These are phyloP conservation scores for Peronospora belbahrii DNA, from an alignment of 352 stramenopile genomes.

Conservation along the genomic window DNA sequence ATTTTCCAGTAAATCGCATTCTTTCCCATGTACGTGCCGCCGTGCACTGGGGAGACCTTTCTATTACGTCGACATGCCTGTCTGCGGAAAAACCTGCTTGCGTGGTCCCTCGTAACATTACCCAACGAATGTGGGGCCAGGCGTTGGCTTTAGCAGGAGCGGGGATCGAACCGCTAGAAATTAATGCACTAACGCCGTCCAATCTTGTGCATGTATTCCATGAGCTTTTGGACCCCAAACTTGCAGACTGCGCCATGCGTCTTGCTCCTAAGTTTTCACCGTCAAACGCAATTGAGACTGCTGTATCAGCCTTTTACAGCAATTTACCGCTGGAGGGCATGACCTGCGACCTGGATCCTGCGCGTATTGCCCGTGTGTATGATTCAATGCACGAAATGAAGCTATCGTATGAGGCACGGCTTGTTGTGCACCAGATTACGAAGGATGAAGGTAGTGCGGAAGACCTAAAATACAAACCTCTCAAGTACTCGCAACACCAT, in stretches of 20 bases:
- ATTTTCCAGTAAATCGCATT: conserved; percentile 32
- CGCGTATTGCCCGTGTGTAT: conserved; percentile 58
- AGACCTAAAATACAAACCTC: conserved; percentile 68
- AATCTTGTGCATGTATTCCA: conserved; percentile 41
- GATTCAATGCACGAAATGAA: conserved; percentile 55
- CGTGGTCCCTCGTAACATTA: conserved; percentile 38
- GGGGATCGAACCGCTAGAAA: conserved; percentile 34
- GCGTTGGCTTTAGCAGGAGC: conserved; percentile 37
- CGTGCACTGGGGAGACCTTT: conserved; percentile 52
- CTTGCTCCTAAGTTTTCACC: conserved; percentile 37
- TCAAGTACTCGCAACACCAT: conserved; percentile 56
- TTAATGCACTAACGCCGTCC: conserved; percentile 31
- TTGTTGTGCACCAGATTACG: conserved; percentile 48
- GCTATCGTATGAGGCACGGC: conserved; percentile 60
- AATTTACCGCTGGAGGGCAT: conserved; percentile 57
- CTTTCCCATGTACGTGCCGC: conserved; percentile 29
- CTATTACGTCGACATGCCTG: conserved; percentile 44
- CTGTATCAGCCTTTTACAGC: conserved; percentile 53
- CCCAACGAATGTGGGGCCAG: conserved; percentile 46
- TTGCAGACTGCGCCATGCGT: conserved; percentile 31
- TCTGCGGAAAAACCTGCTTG: conserved; percentile 40
- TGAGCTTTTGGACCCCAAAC: conserved; percentile 26
- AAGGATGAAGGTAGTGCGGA: conserved; percentile 19
- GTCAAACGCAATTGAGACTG: conserved; percentile 31
- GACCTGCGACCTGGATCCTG: conserved; percentile 62